Base-by-base conservation (phyloP, 75 land plant genomes). In the Pseudotsuga menziesii region DNA sequence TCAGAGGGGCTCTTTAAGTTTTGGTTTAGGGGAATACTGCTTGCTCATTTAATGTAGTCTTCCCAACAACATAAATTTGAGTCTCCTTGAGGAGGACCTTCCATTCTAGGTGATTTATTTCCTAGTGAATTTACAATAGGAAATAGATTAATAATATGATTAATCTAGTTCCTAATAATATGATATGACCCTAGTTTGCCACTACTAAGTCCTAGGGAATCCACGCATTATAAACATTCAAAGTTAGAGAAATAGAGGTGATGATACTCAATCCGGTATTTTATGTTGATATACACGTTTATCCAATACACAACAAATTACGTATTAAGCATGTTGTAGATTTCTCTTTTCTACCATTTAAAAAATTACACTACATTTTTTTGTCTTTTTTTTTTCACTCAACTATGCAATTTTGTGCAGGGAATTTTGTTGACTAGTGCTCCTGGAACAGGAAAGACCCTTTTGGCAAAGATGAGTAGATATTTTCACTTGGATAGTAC, bases 391-490 rank as follows among this genome's bases (percentile, higher is more conserved):
- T 69, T 69, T 13, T 13, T 69, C 48, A 69, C 22, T 19, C 9
- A 29, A 29, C n/a, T 16, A 39, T 36, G 23, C 35, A 3, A 48
- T 59, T 20, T 76, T 48, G 13, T 76, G 26, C 92, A 97, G 99
- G 99, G 99, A 66, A 92, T 97, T 78, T 91, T 97, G 72, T 86
- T 97, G 78, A 94, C 98, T 79, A 98, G 99, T 77, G 91, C 99
- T 52, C 99, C 99, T 76, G 99, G 99, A 67, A 97, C 99, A n/a
- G 99, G 99, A 67, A 97, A 97, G 81, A 97, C 99, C 56, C 82
- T 97, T 57, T 85, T 97, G 64, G 99, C 99, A 12, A 97, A 97
- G 94, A 98, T 91, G 76, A 57, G 41, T 22, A 11, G 61, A 44
- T 2, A 13, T 41, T 59, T 25, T 58, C 7, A 44, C 22, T 82